A percentile compares a stretch with the other conserved stretches of the same genome.
Conservation (phyloP, 2,329 filamentous ascomycete genomes). For the Trichoderma sp. region DNA sequence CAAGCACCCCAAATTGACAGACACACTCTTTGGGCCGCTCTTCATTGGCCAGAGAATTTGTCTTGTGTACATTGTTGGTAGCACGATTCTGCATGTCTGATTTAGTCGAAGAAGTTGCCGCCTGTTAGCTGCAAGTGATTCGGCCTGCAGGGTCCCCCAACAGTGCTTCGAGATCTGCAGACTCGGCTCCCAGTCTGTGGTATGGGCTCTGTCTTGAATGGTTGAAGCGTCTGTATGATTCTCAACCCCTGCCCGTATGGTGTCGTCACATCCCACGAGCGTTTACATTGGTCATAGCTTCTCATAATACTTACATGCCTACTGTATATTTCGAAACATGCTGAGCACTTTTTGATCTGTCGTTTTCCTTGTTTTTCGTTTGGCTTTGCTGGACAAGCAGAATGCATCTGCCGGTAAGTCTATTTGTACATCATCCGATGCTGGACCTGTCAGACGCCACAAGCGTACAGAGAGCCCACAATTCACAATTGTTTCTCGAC, state of each 20-base stretch:
- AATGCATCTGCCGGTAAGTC: background rate
- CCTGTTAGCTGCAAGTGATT: conserved; percentile 19
- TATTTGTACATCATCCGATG: background rate
- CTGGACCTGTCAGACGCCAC: conserved; percentile 21
- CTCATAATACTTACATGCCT: background rate
- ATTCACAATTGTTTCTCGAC: background rate
- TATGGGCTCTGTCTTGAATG: background rate
- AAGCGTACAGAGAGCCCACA: background rate
- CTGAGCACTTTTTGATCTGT: background rate
- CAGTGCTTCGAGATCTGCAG: background rate
- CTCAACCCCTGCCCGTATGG: background rate
- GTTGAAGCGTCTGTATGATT: background rate
- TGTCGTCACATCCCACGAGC: background rate
- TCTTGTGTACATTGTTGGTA: background rate
- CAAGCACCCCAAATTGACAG: background rate
- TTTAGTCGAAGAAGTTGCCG: background rate
- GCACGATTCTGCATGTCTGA: background rate
- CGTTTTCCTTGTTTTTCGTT: background rate
- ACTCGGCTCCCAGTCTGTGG: background rate
- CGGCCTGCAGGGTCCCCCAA: conserved; percentile 13
- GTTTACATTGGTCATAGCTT: background rate
- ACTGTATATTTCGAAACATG: background rate
- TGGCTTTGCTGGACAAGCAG: background rate
- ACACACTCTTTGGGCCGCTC: background rate
- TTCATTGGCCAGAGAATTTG: background rate